phyloP scores from a whole-genome alignment of 164 flowering plant genomes.

The Santalum album region DNA sequence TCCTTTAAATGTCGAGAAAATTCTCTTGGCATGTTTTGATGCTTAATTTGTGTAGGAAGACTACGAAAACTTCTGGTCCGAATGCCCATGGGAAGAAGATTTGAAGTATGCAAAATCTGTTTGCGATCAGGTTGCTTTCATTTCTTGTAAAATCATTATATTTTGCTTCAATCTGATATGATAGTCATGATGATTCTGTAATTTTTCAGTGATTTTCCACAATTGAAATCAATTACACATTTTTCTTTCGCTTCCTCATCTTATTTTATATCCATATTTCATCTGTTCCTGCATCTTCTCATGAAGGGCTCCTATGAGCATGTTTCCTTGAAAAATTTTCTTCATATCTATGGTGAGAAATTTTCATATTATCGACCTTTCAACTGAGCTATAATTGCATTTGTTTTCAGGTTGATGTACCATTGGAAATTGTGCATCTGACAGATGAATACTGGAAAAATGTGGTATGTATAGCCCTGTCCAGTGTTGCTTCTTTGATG shows the following conservation, averaged over 20 bases:
- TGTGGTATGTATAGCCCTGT: constrained; percentile 47
- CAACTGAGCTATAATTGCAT: constrained; percentile 2
- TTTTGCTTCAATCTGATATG: background rate
- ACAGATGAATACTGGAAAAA: constrained; percentile 90
- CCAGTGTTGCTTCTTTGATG: background rate
- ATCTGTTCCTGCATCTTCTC: too few relatives aligned
- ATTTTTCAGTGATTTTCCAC: too few relatives aligned
- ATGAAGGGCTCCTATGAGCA: too few relatives aligned
- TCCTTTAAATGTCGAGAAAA: too few relatives aligned
- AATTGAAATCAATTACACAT: too few relatives aligned
- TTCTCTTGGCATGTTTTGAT: constrained; percentile 10
- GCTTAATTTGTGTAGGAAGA: constrained; percentile 58
- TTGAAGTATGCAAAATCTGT: constrained; percentile 80
- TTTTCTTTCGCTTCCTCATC: too few relatives aligned
- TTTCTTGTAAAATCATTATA: background rate
- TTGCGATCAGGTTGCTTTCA: constrained; percentile 59
- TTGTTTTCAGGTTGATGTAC: constrained; percentile 62
- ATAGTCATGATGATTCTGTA: too few relatives aligned
- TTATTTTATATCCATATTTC: too few relatives aligned
- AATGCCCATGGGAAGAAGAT: constrained; percentile 98
- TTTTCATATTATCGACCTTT: background rate
- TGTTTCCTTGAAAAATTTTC: background rate
- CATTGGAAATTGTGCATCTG: constrained; percentile 90
- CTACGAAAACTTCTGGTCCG: constrained; percentile 87
- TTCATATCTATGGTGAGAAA: background rate